Evolutionary conservation across 306 rosid species (phyloP).

Genomic region (Bauhinia variegata): DNA sequence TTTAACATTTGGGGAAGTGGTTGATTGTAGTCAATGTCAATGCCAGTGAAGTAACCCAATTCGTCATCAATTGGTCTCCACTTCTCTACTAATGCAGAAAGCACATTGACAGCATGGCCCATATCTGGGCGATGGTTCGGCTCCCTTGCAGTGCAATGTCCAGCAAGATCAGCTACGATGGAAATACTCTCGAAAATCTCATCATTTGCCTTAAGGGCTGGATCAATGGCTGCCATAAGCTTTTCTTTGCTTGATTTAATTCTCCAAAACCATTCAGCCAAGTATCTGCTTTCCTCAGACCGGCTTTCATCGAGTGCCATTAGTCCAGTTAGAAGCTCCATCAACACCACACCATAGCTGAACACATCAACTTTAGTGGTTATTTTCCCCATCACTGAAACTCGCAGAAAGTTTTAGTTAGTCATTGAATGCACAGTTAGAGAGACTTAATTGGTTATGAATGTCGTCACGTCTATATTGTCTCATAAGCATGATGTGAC

Average conservation of each 20-base stretch:
- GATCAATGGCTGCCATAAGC: conserved; percentile 68
- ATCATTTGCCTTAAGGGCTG: conserved; percentile 49
- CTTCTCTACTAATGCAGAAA: conserved; percentile 59
- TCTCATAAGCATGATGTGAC: too few relatives aligned
- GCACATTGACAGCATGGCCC: conserved; percentile 76
- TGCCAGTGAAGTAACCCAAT: conserved; percentile 44
- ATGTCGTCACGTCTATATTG: not conserved
- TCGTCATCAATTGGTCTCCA: conserved; percentile 70
- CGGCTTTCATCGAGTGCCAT: conserved; percentile 76
- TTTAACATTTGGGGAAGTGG: conserved; percentile 76
- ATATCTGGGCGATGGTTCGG: conserved; percentile 80
- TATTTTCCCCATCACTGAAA: conserved; percentile 88
- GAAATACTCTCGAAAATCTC: conserved; percentile 57
- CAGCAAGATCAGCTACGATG: conserved; percentile 71
- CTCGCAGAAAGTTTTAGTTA: conserved; percentile 20
- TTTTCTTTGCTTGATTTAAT: conserved; percentile 61
- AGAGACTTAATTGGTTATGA: not conserved
- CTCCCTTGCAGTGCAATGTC: conserved; percentile 83
- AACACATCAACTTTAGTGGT: conserved; percentile 83
- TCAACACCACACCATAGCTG: conserved; percentile 79
- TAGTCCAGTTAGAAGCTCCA: conserved; percentile 80
- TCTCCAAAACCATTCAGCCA: conserved; percentile 82
- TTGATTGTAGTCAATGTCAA: conserved; percentile 57
- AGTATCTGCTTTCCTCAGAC: conserved; percentile 79
- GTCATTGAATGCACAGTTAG: not conserved